These are phyloP conservation scores for Neurospora intermedia DNA, from an alignment of 495 filamentous ascomycete species.

Conservation along the genomic window DNA sequence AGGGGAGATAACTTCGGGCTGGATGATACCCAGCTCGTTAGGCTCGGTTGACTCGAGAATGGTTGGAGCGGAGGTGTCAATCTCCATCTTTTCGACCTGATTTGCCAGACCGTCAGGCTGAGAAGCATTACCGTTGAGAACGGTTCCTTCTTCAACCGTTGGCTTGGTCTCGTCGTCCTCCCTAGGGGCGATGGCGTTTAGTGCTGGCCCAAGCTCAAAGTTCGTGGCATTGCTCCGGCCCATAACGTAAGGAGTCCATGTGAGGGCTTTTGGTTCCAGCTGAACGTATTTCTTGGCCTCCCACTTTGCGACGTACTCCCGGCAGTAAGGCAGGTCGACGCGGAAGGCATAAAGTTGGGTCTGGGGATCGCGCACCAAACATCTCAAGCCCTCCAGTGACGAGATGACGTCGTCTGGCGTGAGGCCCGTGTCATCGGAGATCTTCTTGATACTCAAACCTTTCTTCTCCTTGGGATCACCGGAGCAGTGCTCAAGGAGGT, in stretches of 20 bases:
- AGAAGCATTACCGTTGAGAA: constrained; percentile 25
- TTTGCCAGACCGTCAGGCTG: constrained; percentile 9
- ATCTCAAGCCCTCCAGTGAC: constrained; percentile 77
- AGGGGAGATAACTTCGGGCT: not conserved
- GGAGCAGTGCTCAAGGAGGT: constrained; percentile 46
- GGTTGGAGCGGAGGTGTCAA: constrained; percentile 5
- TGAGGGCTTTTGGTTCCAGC: constrained; percentile 68
- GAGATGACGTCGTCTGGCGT: constrained; percentile 94
- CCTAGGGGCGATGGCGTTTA: constrained; percentile 80
- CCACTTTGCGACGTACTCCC: constrained; percentile 75
- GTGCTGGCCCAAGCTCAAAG: constrained; percentile 69
- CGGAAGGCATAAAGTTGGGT: constrained; percentile 83
- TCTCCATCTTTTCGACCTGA: constrained; percentile 10
- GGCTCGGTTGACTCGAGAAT: constrained; percentile 37
- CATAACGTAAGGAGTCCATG: constrained; percentile 99
- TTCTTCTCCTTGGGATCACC: constrained; percentile 45
- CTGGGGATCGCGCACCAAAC: constrained; percentile 78
- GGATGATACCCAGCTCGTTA: constrained; percentile 15
- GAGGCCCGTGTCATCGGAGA: constrained; percentile 88
- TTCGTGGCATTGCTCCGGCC: constrained; percentile 72
- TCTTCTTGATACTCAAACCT: constrained; percentile 59
- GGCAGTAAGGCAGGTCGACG: constrained; percentile 70
- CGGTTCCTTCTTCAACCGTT: constrained; percentile 16
- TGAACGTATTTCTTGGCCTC: constrained; percentile 77
- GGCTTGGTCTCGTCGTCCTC: constrained; percentile 54